Evolutionary conservation across 2,329 filamentous ascomycete species (phyloP).

Genomic region (Bimuria novae-zelandiae): DNA sequence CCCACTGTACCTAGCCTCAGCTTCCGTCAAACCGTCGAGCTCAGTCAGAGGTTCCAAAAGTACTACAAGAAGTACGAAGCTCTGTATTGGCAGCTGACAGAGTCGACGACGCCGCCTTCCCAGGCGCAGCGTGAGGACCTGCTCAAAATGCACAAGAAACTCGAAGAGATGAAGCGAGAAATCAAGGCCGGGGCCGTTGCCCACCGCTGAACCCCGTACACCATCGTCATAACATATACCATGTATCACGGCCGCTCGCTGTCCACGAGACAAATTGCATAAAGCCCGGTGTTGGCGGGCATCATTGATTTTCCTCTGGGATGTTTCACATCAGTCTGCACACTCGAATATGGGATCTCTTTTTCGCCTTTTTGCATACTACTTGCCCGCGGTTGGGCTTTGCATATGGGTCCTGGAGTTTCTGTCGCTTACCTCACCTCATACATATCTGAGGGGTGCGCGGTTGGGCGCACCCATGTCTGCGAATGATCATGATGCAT

Average conservation of each 20-base stretch:
- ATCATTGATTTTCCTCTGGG: not conserved
- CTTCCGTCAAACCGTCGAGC: constrained; percentile 51
- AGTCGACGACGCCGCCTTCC: constrained; percentile 49
- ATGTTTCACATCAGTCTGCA: not conserved
- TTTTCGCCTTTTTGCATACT: constrained; percentile 16
- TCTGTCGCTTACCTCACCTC: constrained; percentile 9
- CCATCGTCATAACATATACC: constrained; percentile 2
- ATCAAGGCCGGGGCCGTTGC: constrained; percentile 50
- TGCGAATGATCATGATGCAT: constrained; percentile 25
- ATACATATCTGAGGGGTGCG: constrained; percentile 7
- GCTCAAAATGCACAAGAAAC: constrained; percentile 57
- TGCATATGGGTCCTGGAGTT: constrained; percentile 21
- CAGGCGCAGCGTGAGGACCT: constrained; percentile 58
- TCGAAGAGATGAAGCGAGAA: constrained; percentile 63
- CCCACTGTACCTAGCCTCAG: constrained; percentile 41
- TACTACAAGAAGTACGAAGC: constrained; percentile 63
- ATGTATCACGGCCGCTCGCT: constrained; percentile 4
- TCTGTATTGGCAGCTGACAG: constrained; percentile 56
- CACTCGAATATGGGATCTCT: constrained; percentile 6
- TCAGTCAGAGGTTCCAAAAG: constrained; percentile 59
- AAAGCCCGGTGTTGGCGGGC: constrained; percentile 3
- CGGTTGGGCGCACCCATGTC: constrained; percentile 14
- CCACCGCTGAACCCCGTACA: constrained; percentile 22
- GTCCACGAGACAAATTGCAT: constrained; percentile 15
- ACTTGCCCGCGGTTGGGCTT: constrained; percentile 8